phyloP scores from a whole-genome alignment of 257 asterid species.

The Jacaranda copaia region DNA sequence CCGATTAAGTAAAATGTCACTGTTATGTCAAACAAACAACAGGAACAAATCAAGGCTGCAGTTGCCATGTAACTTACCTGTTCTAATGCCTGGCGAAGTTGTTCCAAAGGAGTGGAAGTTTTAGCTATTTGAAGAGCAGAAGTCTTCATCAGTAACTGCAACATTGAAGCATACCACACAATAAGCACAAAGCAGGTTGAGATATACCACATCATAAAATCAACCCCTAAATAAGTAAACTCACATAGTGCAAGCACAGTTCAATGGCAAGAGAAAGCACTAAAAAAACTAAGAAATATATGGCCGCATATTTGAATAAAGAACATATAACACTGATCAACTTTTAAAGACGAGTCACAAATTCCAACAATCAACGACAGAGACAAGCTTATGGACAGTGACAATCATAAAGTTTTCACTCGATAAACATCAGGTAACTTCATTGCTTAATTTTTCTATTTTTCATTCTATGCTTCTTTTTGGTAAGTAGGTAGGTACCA shows the following conservation, averaged over 20 bases:
- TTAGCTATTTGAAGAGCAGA: constrained; percentile 66
- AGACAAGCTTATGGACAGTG: constrained; percentile 5
- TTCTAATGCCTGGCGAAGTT: constrained; percentile 58
- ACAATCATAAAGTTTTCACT: neutral
- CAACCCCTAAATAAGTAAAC: neutral
- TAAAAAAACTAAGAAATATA: neutral
- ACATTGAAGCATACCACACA: constrained; percentile 20
- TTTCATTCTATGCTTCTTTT: neutral
- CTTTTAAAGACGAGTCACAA: neutral
- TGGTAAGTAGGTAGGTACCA: neutral
- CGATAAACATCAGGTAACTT: neutral
- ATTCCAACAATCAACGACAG: neutral
- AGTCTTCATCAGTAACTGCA: constrained; percentile 67
- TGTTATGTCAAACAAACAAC: neutral
- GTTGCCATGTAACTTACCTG: constrained; percentile 53
- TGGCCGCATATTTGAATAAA: constrained; percentile 9
- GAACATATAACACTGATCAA: neutral
- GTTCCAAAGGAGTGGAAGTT: constrained; percentile 64
- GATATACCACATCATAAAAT: neutral
- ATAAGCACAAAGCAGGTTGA: constrained; percentile 12
- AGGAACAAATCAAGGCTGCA: neutral
- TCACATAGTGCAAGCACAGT: constrained; percentile 4
- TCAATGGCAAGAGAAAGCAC: constrained; percentile 5
- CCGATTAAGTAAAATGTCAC: neutral
- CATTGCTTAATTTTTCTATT: neutral